Percentiles rank a stretch among this genome's conserved stretches.
phyloP scores from a whole-genome alignment of 2,329 filamentous ascomycete genomes.

The Fusarium tupiense region DNA sequence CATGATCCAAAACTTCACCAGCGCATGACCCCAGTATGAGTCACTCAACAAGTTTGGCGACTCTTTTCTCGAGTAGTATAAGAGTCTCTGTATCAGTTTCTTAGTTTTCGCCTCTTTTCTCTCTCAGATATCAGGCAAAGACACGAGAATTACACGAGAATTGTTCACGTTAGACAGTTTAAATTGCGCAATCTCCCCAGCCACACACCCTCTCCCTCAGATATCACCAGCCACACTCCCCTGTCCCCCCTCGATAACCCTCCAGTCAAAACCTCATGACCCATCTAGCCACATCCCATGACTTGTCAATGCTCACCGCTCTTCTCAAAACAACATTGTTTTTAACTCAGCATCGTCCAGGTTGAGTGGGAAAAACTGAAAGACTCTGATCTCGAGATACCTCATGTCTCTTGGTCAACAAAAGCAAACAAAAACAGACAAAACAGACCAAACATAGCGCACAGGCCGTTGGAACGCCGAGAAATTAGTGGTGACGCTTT shows the following conservation, averaged over 20 bases:
- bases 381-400: slow-evolving; percentile 1
- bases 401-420: slow-evolving; percentile 10
- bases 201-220: background rate
- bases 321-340: slow-evolving; percentile 4
- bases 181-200: slow-evolving; percentile 27
- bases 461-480: slow-evolving; percentile 17
- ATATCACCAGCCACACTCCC: background rate
- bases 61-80: background rate
- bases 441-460: background rate
- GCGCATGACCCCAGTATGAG: slow-evolving; percentile 20
- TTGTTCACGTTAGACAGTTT: slow-evolving; percentile 11
- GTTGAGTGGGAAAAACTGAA: background rate
- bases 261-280: slow-evolving; percentile 10
- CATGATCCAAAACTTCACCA: slow-evolving; percentile 14
- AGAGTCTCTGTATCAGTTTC: background rate
- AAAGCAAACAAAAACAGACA: background rate
- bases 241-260: background rate
- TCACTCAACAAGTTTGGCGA: slow-evolving; percentile 4
- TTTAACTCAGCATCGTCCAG: slow-evolving; percentile 15
- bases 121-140: slow-evolving; percentile 3
- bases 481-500: slow-evolving; percentile 27
- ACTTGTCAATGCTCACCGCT: slow-evolving; percentile 23
- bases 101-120: background rate
- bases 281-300: slow-evolving; percentile 16
- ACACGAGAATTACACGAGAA: background rate